Evolutionary conservation across 352 stramenopile genomes (phyloP), one percentile per base, ranked within the genome.

Genomic region (Pythium diclinum): DNA sequence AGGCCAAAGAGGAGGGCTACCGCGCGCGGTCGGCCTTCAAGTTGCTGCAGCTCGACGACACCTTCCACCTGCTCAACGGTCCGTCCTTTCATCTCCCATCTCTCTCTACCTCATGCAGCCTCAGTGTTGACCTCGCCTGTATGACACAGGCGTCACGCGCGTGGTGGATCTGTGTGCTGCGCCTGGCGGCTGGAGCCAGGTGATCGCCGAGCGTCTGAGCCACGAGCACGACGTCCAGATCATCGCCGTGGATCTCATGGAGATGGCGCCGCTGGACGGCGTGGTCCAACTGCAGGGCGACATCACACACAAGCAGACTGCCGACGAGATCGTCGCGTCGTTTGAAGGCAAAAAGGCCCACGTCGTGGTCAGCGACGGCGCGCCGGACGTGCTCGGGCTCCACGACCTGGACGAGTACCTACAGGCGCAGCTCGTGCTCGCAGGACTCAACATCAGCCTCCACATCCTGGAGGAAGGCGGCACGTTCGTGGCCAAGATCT

Each of bases 341-440:
- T 92, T 93, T 57, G 51, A 69, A 2, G 85, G 85, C 32, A 68
- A 94, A 32, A 90, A 96, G 32, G 97, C 97, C 23, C 95, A 99
- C 58, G 74, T 99, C 1, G 97, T 99, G 6, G 92, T 99, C 11
- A 99, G 95, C 63, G 98, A 99, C 79, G 98, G 98, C 48, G 98
- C 98, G 6, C 98, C 98, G 0, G 98, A 99, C 63, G 97, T 99
- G n/a, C 75, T 91, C 1, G 83, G 84, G 1, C 69, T 93, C 48
- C 79, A 94, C 48, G 87, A 94, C 42, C 54, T 94, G 40, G 85
- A 94, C 63, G 83, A 94, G 67, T 92, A 91, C 68, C 59, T 94
- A 33, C 83, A 94, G 66, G 84, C 83, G 25, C 82, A 93, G 63
- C 74, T 94, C 17, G 82, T 94, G 51, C 80, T 92, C 8, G 80